Conservation (phyloP, 257 asterid species). For the Capsicum baccatum region DNA sequence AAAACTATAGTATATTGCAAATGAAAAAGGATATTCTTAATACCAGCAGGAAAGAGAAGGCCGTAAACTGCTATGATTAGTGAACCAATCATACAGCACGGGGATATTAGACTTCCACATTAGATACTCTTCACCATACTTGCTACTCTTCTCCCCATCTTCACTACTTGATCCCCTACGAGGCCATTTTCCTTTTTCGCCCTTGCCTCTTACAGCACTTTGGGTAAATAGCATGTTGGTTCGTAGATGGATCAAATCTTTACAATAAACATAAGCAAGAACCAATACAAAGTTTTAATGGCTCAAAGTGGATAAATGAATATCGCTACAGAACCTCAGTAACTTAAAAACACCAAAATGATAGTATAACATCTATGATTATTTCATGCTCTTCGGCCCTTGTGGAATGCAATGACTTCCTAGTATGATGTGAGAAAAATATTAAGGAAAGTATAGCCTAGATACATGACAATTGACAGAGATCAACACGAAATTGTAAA, state of each 20-base stretch:
- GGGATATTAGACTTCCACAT: constrained; percentile 25
- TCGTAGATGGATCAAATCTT: constrained; percentile 24
- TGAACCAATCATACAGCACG: constrained; percentile 60
- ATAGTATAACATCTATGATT: not conserved
- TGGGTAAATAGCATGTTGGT: not conserved
- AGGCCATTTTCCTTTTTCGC: constrained; percentile 15
- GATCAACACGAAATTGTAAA: not conserved
- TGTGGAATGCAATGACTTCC: not conserved
- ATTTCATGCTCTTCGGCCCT: not conserved
- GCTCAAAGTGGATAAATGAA: not conserved
- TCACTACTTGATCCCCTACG: constrained; percentile 8
- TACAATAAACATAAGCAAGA: constrained; percentile 16
- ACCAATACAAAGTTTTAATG: constrained; percentile 1
- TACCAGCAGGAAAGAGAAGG: constrained; percentile 81
- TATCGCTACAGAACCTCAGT: not conserved
- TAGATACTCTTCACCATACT: constrained; percentile 14
- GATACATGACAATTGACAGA: not conserved
- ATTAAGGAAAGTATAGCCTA: not conserved
- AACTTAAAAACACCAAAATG: not conserved
- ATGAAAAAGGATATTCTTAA: constrained; percentile 21
- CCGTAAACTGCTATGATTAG: constrained; percentile 67
- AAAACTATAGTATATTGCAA: not conserved
- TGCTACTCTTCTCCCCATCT: constrained; percentile 25
- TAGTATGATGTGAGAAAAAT: not conserved
- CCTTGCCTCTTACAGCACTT: not conserved